These are phyloP conservation scores for Miscanthus sacchariflorus DNA, from an alignment of 202 grass and related monocot genomes.

Conservation along the genomic window DNA sequence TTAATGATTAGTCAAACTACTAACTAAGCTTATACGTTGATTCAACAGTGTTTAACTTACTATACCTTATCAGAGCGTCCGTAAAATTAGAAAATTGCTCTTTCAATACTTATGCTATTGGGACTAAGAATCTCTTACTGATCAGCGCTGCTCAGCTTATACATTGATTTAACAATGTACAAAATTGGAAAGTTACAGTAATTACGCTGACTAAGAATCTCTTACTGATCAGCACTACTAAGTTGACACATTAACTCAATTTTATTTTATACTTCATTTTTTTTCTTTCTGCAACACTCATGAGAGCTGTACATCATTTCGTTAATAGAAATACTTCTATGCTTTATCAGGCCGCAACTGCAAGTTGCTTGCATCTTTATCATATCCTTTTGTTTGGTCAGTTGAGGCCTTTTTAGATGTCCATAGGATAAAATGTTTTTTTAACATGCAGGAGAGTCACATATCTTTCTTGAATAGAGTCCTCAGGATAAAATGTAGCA, in stretches of 20 bases:
- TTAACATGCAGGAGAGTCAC: neutral
- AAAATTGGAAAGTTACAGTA: neutral
- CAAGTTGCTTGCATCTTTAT: conserved; percentile 2
- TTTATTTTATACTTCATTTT: neutral
- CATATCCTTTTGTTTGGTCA: neutral
- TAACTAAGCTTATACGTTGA: conserved; percentile 2
- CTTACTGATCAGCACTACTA: neutral
- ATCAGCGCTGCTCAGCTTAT: neutral
- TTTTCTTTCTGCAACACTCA: neutral
- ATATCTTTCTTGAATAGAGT: neutral
- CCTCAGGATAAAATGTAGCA: neutral
- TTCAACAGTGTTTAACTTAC: neutral
- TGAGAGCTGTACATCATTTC: neutral
- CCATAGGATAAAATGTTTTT: neutral
- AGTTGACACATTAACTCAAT: conserved; percentile 30
- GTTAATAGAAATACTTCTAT: neutral
- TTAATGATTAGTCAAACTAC: too few species aligned
- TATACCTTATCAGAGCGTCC: neutral
- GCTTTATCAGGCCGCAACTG: neutral
- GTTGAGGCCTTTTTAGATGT: conserved; percentile 17
- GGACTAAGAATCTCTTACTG: neutral
- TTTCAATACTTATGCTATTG: conserved; percentile 17
- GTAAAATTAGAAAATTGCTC: neutral
- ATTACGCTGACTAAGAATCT: neutral
- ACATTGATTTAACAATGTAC: conserved; percentile 1